Conservation (phyloP, 768 basidiomycete species). For the Rhodotorula graminis region DNA sequence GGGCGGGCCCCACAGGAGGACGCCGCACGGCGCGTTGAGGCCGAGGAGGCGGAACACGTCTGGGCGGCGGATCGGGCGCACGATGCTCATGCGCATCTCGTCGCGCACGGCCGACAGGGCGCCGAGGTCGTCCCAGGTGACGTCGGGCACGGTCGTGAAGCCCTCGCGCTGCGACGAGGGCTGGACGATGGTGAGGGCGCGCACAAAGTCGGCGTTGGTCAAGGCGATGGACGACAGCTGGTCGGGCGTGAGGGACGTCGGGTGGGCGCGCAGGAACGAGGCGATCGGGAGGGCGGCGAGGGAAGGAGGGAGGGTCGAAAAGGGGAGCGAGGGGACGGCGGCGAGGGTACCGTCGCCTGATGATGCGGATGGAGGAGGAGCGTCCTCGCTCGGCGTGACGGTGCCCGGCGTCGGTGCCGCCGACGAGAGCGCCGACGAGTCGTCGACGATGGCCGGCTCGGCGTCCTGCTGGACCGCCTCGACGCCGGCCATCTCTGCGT, state of each 20-base stretch:
- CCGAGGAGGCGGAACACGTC: constrained; percentile 84
- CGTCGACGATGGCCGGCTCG: background rate
- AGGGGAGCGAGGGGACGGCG: constrained; percentile 37
- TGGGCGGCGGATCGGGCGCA: constrained; percentile 85
- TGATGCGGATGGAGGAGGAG: background rate
- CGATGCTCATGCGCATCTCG: constrained; percentile 94
- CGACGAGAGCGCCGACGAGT: background rate
- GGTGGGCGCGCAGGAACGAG: constrained; percentile 82
- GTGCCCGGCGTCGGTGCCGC: constrained; percentile 34
- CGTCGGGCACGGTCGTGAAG: constrained; percentile 92
- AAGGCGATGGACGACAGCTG: constrained; percentile 80
- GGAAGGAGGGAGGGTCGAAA: constrained; percentile 52
- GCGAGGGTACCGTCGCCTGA: constrained; percentile 11
- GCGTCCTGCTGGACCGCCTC: constrained; percentile 8
- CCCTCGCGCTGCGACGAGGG: constrained; percentile 97
- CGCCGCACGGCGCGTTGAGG: constrained; percentile 85
- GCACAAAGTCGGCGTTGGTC: constrained; percentile 69
- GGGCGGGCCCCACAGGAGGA: constrained; percentile 96
- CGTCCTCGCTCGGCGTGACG: constrained; percentile 2
- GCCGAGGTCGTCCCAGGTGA: constrained; percentile 90
- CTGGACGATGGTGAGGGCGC: constrained; percentile 81
- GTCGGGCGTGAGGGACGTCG: constrained; percentile 65
- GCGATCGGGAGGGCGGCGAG: constrained; percentile 63
- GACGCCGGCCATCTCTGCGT: constrained; percentile 17
- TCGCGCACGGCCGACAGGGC: constrained; percentile 80